Evolutionary conservation across 495 filamentous ascomycete species (phyloP).

Genomic region (Xylaria sp.): DNA sequence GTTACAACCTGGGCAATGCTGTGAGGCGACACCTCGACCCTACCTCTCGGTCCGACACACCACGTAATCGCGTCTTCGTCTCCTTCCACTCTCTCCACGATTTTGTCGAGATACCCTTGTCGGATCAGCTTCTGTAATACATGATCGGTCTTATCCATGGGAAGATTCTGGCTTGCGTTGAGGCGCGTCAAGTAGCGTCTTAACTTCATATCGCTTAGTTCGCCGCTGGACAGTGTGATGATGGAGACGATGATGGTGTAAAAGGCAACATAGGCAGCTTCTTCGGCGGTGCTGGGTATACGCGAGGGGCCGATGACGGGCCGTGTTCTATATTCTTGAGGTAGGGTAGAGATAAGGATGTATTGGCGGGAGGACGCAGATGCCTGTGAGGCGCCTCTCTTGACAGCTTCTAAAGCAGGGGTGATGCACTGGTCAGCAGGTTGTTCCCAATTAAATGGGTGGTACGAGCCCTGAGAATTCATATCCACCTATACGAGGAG

Average conservation of each 20-base stretch:
- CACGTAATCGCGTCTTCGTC: conserved; percentile 81
- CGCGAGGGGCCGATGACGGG: conserved; percentile 72
- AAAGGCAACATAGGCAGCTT: conserved; percentile 79
- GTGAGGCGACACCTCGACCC: conserved; percentile 78
- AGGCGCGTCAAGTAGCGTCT: conserved; percentile 74
- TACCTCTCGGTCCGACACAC: conserved; percentile 82
- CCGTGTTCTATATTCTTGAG: conserved; percentile 65
- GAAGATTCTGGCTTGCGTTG: conserved; percentile 78
- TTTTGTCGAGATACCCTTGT: conserved; percentile 82
- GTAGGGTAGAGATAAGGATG: conserved; percentile 75
- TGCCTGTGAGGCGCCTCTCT: conserved; percentile 48
- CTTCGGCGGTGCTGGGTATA: conserved; percentile 66
- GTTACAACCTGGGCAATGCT: conserved; percentile 75
- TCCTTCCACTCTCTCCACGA: conserved; percentile 63
- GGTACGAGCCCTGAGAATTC: not conserved
- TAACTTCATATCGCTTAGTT: conserved; percentile 74
- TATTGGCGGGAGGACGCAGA: conserved; percentile 70
- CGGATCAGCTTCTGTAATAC: conserved; percentile 75
- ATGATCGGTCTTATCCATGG: conserved; percentile 77
- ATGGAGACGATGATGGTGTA: conserved; percentile 81
- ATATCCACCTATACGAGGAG: not conserved
- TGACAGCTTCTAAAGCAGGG: conserved; percentile 36
- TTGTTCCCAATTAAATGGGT: not conserved
- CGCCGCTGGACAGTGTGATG: conserved; percentile 72
- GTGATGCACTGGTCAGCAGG: conserved; percentile 20